Percentiles rank a stretch among this genome's conserved stretches.
These are phyloP conservation scores for Fusarium virguliforme DNA, from an alignment of 2,329 filamentous ascomycete species.

Conservation along the genomic window DNA sequence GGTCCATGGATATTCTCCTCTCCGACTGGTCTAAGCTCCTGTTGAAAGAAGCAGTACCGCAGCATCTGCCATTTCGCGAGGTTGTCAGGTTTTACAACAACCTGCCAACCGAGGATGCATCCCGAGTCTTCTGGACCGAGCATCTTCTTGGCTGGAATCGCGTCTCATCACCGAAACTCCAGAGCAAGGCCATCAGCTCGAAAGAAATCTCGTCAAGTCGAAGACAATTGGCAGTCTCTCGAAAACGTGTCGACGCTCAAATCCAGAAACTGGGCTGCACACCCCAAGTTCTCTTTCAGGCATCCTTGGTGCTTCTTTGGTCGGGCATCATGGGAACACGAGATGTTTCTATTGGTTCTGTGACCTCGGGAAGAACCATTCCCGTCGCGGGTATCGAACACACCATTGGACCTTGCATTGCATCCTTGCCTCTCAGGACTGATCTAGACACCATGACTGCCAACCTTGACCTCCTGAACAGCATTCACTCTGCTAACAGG, in stretches of 20 bases:
- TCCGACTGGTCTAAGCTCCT: constrained; percentile 75
- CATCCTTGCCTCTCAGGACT: constrained; percentile 81
- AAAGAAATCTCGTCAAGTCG: constrained; percentile 35
- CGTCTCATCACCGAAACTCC: constrained; percentile 68
- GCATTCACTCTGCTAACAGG: constrained; percentile 77
- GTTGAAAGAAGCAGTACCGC: constrained; percentile 39
- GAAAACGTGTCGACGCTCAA: constrained; percentile 49
- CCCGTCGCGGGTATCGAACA: constrained; percentile 79
- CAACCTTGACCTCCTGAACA: constrained; percentile 73
- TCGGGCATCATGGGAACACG: constrained; percentile 73
- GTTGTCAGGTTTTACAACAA: constrained; percentile 68
- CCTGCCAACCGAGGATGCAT: constrained; percentile 56
- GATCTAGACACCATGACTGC: constrained; percentile 68
- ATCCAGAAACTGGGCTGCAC: constrained; percentile 66
- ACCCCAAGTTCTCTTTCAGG: constrained; percentile 82
- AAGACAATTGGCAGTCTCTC: constrained; percentile 39
- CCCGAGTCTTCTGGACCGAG: constrained; percentile 79
- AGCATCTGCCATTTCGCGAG: constrained; percentile 72
- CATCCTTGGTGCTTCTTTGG: constrained; percentile 78
- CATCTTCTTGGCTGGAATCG: constrained; percentile 73
- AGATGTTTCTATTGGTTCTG: constrained; percentile 83
- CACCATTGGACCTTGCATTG: constrained; percentile 85
- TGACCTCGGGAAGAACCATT: constrained; percentile 87
- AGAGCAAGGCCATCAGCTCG: constrained; percentile 48
- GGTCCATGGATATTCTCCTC: constrained; percentile 85